Conservation (phyloP, 192 early-diverging fungal genomes). For the Coemansia sp. region DNA sequence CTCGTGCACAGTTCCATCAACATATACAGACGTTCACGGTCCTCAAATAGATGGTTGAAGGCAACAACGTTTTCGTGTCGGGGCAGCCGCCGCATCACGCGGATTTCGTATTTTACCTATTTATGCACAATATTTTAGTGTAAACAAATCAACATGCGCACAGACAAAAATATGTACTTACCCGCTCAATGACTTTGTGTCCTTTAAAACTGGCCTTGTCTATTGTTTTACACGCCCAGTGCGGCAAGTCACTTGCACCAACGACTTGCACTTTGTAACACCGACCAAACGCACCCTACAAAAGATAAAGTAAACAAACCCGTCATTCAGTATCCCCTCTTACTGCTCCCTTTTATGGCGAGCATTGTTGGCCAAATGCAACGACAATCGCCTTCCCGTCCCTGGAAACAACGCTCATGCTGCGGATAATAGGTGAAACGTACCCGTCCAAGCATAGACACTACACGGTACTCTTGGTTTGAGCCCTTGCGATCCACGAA, state of each 20-base stretch:
- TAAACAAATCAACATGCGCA: neutral
- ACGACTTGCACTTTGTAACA: constrained; percentile 68
- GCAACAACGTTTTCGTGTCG: constrained; percentile 77
- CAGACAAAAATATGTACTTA: constrained; percentile 8
- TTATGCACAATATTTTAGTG: neutral
- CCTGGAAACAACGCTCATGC: neutral
- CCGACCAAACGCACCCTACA: constrained; percentile 86
- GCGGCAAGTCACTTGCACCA: constrained; percentile 35
- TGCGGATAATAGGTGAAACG: constrained; percentile 4
- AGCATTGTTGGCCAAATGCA: too few species aligned
- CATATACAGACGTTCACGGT: constrained; percentile 81
- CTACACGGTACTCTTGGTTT: constrained; percentile 22
- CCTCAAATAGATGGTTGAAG: constrained; percentile 86
- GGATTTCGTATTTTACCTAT: constrained; percentile 52
- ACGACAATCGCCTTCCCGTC: too few species aligned
- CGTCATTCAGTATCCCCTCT: neutral
- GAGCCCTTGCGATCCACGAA: constrained; percentile 26
- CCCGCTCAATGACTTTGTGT: constrained; percentile 50
- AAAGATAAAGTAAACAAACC: constrained; percentile 2
- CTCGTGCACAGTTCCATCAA: constrained; percentile 91
- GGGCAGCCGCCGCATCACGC: constrained; percentile 52
- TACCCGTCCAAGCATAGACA: constrained; percentile 44
- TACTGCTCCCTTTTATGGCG: too few species aligned
- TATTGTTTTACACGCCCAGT: constrained; percentile 66
- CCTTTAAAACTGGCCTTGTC: constrained; percentile 53